Percentiles rank a stretch among this genome's conserved stretches.
These are phyloP conservation scores for Ascochyta fabae DNA, from an alignment of 2,329 filamentous ascomycete genomes.

Conservation along the genomic window DNA sequence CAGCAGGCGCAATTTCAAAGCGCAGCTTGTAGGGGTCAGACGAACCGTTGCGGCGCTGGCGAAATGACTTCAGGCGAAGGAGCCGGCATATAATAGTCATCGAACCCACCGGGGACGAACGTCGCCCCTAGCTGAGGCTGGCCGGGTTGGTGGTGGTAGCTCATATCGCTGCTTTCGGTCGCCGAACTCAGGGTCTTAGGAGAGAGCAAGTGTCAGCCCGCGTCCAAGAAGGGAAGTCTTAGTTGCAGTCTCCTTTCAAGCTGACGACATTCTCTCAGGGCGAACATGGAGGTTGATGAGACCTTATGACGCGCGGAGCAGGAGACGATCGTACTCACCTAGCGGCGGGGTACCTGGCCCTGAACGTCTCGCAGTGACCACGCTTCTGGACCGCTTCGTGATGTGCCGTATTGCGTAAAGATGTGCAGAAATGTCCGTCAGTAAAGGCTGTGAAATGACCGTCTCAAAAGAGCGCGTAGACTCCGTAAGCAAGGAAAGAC, in stretches of 20 bases:
- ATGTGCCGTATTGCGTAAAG: conserved; percentile 20
- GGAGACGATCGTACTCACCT: conserved; percentile 29
- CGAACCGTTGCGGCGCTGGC: conserved; percentile 73
- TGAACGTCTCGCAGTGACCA: conserved; percentile 26
- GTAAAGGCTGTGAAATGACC: background rate
- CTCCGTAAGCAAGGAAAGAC: background rate
- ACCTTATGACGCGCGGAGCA: conserved; percentile 34
- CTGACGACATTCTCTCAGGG: conserved; percentile 20
- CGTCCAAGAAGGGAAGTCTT: conserved; percentile 26
- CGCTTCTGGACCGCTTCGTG: conserved; percentile 21
- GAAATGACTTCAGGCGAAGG: conserved; percentile 68
- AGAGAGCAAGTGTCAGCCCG: conserved; percentile 35
- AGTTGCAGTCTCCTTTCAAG: conserved; percentile 22
- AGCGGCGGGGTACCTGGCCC: conserved; percentile 35
- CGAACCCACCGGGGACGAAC: conserved; percentile 70
- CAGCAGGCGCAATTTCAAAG: conserved; percentile 39
- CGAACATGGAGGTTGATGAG: conserved; percentile 28
- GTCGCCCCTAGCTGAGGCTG: conserved; percentile 59
- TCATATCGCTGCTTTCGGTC: conserved; percentile 35
- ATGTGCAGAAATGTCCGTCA: conserved; percentile 1
- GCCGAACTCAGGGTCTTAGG: conserved; percentile 22
- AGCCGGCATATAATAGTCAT: conserved; percentile 70
- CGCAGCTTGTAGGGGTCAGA: conserved; percentile 29
- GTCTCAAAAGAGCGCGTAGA: background rate
- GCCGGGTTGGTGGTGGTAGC: conserved; percentile 48